Base-by-base conservation (phyloP, 2,329 filamentous ascomycete species). In the Trichoderma koningiopsis region DNA sequence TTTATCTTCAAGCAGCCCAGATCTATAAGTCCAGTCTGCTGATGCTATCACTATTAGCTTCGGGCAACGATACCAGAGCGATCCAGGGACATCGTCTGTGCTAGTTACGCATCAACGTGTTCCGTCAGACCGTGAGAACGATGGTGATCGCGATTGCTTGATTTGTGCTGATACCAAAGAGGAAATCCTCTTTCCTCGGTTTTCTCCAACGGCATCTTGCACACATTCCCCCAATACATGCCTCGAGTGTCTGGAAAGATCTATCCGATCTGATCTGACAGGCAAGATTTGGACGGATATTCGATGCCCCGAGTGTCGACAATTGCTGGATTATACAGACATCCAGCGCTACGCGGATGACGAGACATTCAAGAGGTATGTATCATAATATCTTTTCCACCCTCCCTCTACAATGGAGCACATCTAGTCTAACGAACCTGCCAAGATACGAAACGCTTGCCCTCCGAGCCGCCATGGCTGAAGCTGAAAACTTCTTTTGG, bases 251-350 rank as follows among this genome's bases (percentile, higher is more conserved):
- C 33, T 83, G 4, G 73, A 76, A 10, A 71, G 73, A 7, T 80
- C 77, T 2, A 81, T 83, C 47, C 72, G 72, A 29, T 75, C 76
- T 2, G 79, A 81, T 58, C 59, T 82, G 16, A 73, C 73, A 35
- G 76, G 59, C 70, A 79, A 77, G 27, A 68, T 78, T 2, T 84
- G 83, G 81, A 81, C 83, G 40, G 79, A 83, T 11, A 81, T 88
- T 52, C 77, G 77, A 56, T 89, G 87, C 63, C 85, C 86, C 0
- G 83, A 86, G 61, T 89, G 87, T 71, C 72, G 79, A 3, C 77
- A 76, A 31, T 71, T 73, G 0, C 76, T 89, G 2, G 73, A 77
- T 10, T 83, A 84, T 70, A 74, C 77, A 19, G 83, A 85, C 22
- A 79, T 89, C 3, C 78, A 81, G 69, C 76, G 77, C 0, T 83